Percentiles rank a stretch among this genome's conserved stretches.
Evolutionary conservation across 179 eudicot genomes (phyloP).

Genomic region (Actinidia arguta): DNA sequence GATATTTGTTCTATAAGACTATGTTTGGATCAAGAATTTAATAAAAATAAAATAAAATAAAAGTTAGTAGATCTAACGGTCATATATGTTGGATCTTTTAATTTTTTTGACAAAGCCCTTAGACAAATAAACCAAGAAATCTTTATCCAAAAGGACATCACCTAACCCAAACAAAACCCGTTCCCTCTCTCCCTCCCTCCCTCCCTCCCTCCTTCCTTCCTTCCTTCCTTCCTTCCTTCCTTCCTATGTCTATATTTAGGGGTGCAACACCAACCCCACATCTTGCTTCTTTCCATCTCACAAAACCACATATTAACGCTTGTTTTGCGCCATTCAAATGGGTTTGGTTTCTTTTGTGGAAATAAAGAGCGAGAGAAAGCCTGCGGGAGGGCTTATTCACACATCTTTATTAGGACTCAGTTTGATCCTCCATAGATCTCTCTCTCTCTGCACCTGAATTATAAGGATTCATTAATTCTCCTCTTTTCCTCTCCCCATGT

Average conservation of each 20-base stretch:
- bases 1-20: too few relatives aligned
- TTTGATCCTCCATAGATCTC: constrained; percentile 28
- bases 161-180: too few relatives aligned
- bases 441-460: not conserved
- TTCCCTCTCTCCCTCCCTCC: constrained; percentile 17
- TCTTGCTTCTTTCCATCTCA: constrained; percentile 21
- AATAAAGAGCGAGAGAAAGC: constrained; percentile 21
- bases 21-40: too few relatives aligned
- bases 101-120: too few relatives aligned
- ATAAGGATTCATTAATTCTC: not conserved
- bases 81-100: too few relatives aligned
- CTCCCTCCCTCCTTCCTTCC: too few relatives aligned
- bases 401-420: constrained; percentile 20
- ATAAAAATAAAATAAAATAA: too few relatives aligned
- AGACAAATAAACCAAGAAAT: too few relatives aligned
- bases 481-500: not conserved
- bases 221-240: not conserved
- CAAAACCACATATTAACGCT: constrained; percentile 5
- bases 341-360: not conserved
- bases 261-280: constrained; percentile 28
- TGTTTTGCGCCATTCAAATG: constrained; percentile 27
- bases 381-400: constrained; percentile 9
- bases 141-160: too few relatives aligned
- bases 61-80: too few relatives aligned
- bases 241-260: constrained; percentile 30